Conservation (phyloP, 345 rosid genomes). For the Syzygium oleosum region DNA sequence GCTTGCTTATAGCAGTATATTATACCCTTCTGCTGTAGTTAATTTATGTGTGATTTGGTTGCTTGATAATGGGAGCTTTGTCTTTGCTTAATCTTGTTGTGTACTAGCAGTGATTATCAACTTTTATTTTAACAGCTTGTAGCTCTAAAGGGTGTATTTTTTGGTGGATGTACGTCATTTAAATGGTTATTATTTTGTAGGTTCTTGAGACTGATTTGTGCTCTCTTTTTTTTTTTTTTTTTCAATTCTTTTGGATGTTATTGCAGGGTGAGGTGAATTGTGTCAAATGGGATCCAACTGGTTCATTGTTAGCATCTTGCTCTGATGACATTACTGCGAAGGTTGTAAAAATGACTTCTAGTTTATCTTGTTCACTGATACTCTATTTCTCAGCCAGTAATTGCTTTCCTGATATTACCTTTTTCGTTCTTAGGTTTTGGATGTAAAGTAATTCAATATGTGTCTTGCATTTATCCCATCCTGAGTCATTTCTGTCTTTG, state of each 20-base stretch:
- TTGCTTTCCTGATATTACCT: background rate
- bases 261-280: constrained; percentile 98
- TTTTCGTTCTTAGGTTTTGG: background rate
- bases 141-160: background rate
- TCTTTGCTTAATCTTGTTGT: background rate
- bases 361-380: background rate
- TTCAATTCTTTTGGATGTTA: background rate
- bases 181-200: background rate
- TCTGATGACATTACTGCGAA: constrained; percentile 96
- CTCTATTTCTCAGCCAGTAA: background rate
- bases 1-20: background rate
- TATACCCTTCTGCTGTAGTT: background rate
- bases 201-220: background rate
- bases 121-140: background rate
- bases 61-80: background rate
- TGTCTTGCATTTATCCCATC: background rate
- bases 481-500: background rate
- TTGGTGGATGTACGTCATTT: background rate
- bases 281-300: constrained; percentile 99
- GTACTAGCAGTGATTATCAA: background rate
- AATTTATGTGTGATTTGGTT: background rate
- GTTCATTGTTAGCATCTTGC: constrained; percentile 87
- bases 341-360: constrained; percentile 26
- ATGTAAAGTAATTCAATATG: background rate
- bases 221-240: constrained; percentile 1